Evolutionary conservation across 116 monocot species (phyloP).

Genomic region (Phalaenopsis hybrid): DNA sequence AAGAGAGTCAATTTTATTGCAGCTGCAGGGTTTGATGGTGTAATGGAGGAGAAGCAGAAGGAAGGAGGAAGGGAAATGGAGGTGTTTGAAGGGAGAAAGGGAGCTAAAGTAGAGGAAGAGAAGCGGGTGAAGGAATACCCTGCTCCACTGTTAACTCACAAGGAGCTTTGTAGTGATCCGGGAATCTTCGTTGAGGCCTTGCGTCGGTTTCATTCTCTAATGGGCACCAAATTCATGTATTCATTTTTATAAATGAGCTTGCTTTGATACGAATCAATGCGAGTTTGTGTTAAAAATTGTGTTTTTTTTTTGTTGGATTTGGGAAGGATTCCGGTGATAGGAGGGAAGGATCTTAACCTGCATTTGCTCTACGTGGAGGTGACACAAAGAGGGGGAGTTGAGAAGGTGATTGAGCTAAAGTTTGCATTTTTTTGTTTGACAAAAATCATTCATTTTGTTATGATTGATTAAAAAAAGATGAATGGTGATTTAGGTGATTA

Average conservation of each 20-base stretch:
- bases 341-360: constrained; percentile 70
- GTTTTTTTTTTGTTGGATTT: neutral
- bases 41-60: neutral
- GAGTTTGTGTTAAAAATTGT: neutral
- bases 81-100: neutral
- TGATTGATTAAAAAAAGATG: neutral
- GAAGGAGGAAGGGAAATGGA: constrained; percentile 6
- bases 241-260: neutral
- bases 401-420: constrained; percentile 33
- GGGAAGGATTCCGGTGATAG: constrained; percentile 67
- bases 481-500: constrained; percentile 33
- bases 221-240: constrained; percentile 78
- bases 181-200: constrained; percentile 54
- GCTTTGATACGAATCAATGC: neutral
- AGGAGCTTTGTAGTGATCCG: constrained; percentile 30
- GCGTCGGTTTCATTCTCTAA: constrained; percentile 47
- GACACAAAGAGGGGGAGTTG: constrained; percentile 59
- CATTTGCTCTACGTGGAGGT: constrained; percentile 61
- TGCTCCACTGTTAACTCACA: constrained; percentile 33
- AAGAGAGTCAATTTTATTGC: neutral
- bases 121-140: constrained; percentile 30
- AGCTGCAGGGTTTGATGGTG: constrained; percentile 3
- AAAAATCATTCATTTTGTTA: no score
- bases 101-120: neutral
- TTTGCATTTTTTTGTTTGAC: no score